Percentiles rank a stretch among this genome's conserved stretches.
Evolutionary conservation across 345 rosid genomes (phyloP).

Genomic region (Salix koriyanagi): DNA sequence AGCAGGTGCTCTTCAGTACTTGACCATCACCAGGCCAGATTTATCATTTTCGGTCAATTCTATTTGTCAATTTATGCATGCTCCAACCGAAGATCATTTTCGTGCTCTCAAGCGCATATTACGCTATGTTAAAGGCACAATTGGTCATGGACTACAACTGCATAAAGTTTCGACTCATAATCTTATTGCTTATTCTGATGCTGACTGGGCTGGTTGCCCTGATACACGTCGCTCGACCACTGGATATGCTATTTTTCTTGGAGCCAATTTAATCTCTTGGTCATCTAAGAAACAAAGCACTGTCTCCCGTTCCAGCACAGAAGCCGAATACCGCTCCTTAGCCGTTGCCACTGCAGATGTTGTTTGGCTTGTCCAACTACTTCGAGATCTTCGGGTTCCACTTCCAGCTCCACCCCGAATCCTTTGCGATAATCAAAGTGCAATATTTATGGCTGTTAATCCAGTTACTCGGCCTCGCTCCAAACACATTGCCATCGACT

Average conservation of each 20-base stretch:
- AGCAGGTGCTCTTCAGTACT: neutral
- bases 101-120: neutral
- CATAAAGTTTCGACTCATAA: neutral
- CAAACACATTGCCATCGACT: neutral
- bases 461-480: too few species aligned
- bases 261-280: neutral
- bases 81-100: neutral
- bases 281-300: neutral
- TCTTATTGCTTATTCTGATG: neutral
- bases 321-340: neutral
- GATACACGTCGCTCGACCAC: neutral
- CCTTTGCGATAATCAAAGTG: neutral
- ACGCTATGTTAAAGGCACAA: neutral
- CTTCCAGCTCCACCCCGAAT: neutral
- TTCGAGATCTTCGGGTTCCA: neutral
- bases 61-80: neutral
- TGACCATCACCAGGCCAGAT: neutral
- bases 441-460: neutral
- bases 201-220: neutral
- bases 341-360: neutral
- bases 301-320: neutral
- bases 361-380: neutral
- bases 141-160: neutral
- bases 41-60: neutral
- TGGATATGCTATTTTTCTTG: neutral